phyloP scores from a whole-genome alignment of 2,329 filamentous ascomycete genomes.

The Aspergillus alliaceus region DNA sequence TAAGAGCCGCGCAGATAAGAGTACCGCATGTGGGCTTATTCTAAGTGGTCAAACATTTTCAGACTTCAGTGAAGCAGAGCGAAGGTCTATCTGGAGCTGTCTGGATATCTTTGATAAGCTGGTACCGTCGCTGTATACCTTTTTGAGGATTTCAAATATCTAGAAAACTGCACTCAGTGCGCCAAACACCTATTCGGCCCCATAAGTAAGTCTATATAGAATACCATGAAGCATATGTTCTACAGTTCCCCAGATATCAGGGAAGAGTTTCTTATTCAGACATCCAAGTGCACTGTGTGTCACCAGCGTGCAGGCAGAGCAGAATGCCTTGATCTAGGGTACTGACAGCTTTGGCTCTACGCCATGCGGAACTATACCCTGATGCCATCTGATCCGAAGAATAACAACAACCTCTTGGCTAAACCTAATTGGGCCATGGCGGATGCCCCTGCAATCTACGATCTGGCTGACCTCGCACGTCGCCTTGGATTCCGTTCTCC shows the following conservation, averaged over 20 bases:
- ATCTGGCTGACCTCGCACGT: constrained; percentile 23
- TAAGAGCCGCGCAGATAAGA: constrained; percentile 10
- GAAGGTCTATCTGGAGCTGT: constrained; percentile 29
- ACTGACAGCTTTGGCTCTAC: constrained; percentile 30
- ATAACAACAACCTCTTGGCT: constrained; percentile 11
- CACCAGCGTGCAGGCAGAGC: constrained; percentile 8
- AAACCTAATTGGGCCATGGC: constrained; percentile 14
- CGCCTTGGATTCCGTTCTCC: constrained; percentile 19
- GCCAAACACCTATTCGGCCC: constrained; percentile 25
- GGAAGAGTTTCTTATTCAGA: constrained; percentile 21
- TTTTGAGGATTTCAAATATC: constrained; percentile 24
- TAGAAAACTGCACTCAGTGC: constrained; percentile 20
- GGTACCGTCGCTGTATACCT: constrained; percentile 20
- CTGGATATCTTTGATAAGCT: constrained; percentile 19
- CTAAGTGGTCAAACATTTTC: constrained; percentile 18
- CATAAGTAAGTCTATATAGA: constrained; percentile 1
- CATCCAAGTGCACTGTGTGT: constrained; percentile 21
- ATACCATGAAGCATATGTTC: constrained; percentile 13
- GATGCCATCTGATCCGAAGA: constrained; percentile 18
- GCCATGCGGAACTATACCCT: constrained; percentile 28
- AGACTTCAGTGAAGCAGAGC: constrained; percentile 22
- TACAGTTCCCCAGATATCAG: constrained; percentile 1
- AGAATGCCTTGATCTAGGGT: constrained; percentile 18
- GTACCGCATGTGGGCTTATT: constrained; percentile 13
- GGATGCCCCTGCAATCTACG: constrained; percentile 16